Base-by-base conservation (phyloP, 768 basidiomycete species). In the Tephrocybe sp. region DNA sequence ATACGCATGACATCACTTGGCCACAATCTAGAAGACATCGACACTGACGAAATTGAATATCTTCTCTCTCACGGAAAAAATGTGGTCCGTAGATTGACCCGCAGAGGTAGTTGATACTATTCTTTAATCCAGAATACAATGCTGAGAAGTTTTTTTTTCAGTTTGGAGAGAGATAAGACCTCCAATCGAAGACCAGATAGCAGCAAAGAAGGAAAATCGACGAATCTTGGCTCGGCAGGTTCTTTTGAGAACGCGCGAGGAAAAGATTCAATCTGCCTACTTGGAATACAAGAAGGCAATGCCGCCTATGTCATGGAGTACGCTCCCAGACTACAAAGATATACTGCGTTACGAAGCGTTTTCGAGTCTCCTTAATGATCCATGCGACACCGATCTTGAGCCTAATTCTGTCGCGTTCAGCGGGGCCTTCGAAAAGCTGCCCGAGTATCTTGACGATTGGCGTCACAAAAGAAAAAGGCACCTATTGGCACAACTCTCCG, bases 131-230 rank as follows among this genome's bases (percentile, higher is more conserved):
- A 35, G 6, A n/a, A 16, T 34, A 5, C 32, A 9, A 5, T 4
- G 8, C 18, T 13, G 7, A 7, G 12, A 35, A 21, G 12, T 13
- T 22, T 32, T 3, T 7, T 24, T 19, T 4, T 15, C n/a, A 46
- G 45, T 27, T 18, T 46, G 45, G 45, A 46, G 45, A 46, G 19
- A 38, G 8, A n/a, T 46, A 15, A 25, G 18, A 16, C 6, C 45
- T n/a, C 19, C 9, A 3, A 11, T 32, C 15, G 45, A 36, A 36
- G 3, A 32, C 19, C 5, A n/a, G 21, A 22, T 46, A 25, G 22
- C 5, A 16, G 22, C 9, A 28, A 27, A 1, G 9, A 36, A 27
- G 16, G 45, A 46, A 11, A 9, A 19, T 5, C 34, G 35, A n/a
- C 27, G 6, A 11, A 13, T 16, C 5, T 11, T 4, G 5, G 45